Conservation (phyloP, 2,329 filamentous ascomycete genomes). For the Didymella sp. region DNA sequence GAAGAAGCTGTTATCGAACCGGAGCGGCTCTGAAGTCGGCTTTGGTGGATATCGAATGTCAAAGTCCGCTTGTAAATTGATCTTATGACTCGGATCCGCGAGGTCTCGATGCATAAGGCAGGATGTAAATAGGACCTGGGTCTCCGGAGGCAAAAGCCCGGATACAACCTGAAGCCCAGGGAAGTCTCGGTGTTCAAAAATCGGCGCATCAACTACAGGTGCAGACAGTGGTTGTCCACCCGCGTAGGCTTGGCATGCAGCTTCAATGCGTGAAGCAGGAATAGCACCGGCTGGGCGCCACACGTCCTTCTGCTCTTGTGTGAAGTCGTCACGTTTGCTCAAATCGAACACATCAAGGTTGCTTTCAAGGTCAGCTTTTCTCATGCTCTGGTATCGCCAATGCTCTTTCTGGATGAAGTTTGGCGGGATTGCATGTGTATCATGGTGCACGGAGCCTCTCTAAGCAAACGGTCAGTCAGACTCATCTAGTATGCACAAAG, state of each 20-base stretch:
- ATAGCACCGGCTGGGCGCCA: conserved; percentile 40
- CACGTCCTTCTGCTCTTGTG: conserved; percentile 40
- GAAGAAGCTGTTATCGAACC: conserved; percentile 46
- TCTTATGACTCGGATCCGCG: conserved; percentile 75
- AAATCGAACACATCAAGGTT: conserved; percentile 54
- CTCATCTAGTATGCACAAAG: conserved; percentile 20
- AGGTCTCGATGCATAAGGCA: conserved; percentile 81
- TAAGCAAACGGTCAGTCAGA: conserved; percentile 30
- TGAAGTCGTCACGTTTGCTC: conserved; percentile 38
- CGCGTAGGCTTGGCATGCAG: conserved; percentile 43
- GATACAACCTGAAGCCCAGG: conserved; percentile 76
- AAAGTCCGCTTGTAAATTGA: conserved; percentile 86
- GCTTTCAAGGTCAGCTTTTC: conserved; percentile 61
- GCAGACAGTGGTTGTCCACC: conserved; percentile 33
- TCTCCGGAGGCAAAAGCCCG: conserved; percentile 71
- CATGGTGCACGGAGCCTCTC: conserved; percentile 43
- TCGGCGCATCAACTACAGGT: conserved; percentile 34
- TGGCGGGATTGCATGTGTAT: conserved; percentile 48
- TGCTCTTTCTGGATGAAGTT: conserved; percentile 46
- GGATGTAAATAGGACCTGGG: conserved; percentile 75
- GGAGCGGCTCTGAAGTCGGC: conserved; percentile 43
- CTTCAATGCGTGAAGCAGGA: conserved; percentile 37
- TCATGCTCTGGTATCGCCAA: conserved; percentile 66
- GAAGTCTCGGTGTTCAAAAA: conserved; percentile 49
- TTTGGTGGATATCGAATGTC: conserved; percentile 66